Evolutionary conservation across 108 stramenopile species (phyloP).

Genomic region (Mediolabrus comicus): DNA sequence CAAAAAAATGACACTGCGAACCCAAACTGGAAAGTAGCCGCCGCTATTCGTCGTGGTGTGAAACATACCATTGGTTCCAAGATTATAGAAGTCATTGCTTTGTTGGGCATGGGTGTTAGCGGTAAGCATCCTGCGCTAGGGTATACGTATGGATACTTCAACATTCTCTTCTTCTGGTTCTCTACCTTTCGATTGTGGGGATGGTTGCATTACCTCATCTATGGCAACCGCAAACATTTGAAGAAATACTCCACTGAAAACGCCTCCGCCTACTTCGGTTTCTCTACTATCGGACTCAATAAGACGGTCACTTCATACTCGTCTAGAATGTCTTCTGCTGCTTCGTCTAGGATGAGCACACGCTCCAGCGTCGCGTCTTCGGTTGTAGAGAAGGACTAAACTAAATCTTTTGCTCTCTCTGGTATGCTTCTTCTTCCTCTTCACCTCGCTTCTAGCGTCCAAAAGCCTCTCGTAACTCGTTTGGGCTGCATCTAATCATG

Average conservation of each 20-base stretch:
- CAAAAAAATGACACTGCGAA: constrained; percentile 32
- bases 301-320: constrained; percentile 9
- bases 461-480: too few species aligned
- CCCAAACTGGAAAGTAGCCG: constrained; percentile 41
- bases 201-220: constrained; percentile 39
- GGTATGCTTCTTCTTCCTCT: too few species aligned
- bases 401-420: too few species aligned
- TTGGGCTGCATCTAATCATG: too few species aligned
- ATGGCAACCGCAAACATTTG: constrained; percentile 41
- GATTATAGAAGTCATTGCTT: constrained; percentile 20
- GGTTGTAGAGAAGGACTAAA: too few species aligned
- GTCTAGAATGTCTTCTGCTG: not conserved
- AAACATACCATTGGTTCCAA: constrained; percentile 9
- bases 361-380: not conserved
- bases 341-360: not conserved
- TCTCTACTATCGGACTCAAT: constrained; percentile 43
- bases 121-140: constrained; percentile 10
- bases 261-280: constrained; percentile 44
- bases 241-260: constrained; percentile 25
- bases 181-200: constrained; percentile 28
- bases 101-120: constrained; percentile 21
- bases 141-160: constrained; percentile 29
- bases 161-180: constrained; percentile 18
- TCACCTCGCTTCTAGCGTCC: too few species aligned
- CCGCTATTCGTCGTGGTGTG: constrained; percentile 26